Conservation (phyloP, 148 eudicot species). For the Rhododendron griersonianum region DNA sequence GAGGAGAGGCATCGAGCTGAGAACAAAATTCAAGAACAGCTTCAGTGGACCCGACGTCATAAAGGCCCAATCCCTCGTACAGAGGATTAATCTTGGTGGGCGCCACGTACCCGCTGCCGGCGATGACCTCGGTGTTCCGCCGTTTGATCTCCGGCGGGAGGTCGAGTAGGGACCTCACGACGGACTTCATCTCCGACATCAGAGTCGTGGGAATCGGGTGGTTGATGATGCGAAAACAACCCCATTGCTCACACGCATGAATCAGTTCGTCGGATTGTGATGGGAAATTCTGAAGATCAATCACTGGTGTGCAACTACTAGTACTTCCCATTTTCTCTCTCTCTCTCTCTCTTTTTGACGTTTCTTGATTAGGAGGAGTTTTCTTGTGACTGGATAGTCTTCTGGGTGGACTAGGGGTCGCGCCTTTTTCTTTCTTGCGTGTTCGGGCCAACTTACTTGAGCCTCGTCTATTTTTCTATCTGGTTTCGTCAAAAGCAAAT, state of each 20-base stretch:
- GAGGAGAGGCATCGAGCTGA: conserved; percentile 35
- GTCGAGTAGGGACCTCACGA: conserved; percentile 28
- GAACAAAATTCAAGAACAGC: conserved; percentile 37
- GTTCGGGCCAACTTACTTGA: no score
- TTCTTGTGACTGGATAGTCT: no score
- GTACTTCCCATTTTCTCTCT: neutral
- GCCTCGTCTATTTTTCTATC: no score
- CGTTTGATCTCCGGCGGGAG: conserved; percentile 45
- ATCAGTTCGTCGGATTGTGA: conserved; percentile 18
- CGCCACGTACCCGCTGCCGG: conserved; percentile 49
- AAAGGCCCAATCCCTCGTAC: conserved; percentile 50
- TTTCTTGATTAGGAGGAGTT: no score
- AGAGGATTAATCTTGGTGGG: conserved; percentile 35
- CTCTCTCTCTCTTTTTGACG: no score
- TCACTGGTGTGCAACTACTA: conserved; percentile 17
- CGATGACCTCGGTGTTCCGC: conserved; percentile 30
- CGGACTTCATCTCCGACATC: conserved; percentile 44
- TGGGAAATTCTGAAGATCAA: conserved; percentile 24
- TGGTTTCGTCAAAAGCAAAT: accelerated
- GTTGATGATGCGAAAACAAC: conserved; percentile 47
- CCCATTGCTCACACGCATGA: conserved; percentile 34
- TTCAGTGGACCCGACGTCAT: conserved; percentile 25
- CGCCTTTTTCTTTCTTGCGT: no score
- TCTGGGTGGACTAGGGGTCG: no score
- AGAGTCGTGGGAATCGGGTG: conserved; percentile 28